Base-by-base conservation (phyloP, 139 green algal species). In the Haematococcus lacustris region DNA sequence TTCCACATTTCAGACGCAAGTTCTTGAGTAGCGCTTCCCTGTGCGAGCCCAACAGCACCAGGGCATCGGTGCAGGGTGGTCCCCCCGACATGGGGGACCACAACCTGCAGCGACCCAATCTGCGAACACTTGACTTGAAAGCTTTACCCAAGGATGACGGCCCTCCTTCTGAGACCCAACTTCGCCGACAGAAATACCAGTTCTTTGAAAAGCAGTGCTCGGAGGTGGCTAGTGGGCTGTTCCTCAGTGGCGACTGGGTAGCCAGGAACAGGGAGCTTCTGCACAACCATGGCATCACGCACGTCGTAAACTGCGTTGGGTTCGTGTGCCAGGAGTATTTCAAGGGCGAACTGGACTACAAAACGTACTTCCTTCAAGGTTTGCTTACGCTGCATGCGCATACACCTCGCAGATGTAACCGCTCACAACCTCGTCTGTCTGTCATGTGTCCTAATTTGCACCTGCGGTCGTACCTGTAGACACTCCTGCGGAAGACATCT, bases 281-380 rank as follows among this genome's bases (percentile, higher is more conserved):
- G 53, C 39, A 68, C 17, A 66, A 78, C 38, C 76, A 85, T 17
- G 83, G 86, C 65, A 94, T 98, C 75, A 97, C 88, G n/a, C 94
- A 98, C 70, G 86, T 98, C 1, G 77, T 98, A 38, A 98, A 98
- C 82, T 98, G 93, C 77, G 93, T 97, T 0, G 94, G 92, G 2
- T 91, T 93, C 66, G 79, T 97, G 23, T 96, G 91, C 73, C 83
- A 84, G 17, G 82, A 94, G 67, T 95, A 93, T 79, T 96, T 95
- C 72, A 71, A 88, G 57, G 75, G 82, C 5, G 86, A 97, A 62
- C 71, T 98, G 0, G 57, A 62, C 0, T 98, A 98, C 87, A 84
- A 88, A 65, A 93, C 87, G 21, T 77, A 97, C 3, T 96, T 88
- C 78, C 79, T 98, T 70, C 88, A 96, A 83, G 89, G 92, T 95